A percentile compares a stretch with the other conserved stretches of the same genome.
phyloP scores from a whole-genome alignment of 2,329 filamentous ascomycete genomes.

The Botryotinia narcissicola region DNA sequence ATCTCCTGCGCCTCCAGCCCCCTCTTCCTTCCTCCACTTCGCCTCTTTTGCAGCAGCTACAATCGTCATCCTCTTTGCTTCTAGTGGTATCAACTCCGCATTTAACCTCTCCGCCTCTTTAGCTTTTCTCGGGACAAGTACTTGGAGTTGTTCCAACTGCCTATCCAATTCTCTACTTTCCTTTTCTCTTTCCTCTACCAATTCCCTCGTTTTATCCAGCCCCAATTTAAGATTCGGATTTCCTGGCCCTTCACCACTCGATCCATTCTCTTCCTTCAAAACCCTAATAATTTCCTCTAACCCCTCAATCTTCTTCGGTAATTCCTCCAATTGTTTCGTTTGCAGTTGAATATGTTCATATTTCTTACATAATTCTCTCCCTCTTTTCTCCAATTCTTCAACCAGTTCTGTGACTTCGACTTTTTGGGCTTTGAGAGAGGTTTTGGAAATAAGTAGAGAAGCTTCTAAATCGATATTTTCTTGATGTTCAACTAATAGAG shows the following conservation, averaged over 20 bases:
- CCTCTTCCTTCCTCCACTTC: constrained; percentile 63
- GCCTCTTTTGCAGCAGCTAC: constrained; percentile 69
- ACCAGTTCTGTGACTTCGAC: constrained; percentile 73
- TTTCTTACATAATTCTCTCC: constrained; percentile 54
- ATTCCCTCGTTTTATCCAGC: constrained; percentile 53
- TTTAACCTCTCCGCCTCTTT: constrained; percentile 66
- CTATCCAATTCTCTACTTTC: constrained; percentile 58
- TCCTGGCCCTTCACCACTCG: constrained; percentile 39
- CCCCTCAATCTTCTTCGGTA: constrained; percentile 50
- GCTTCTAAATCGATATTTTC: constrained; percentile 79
- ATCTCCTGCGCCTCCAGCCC: constrained; percentile 64
- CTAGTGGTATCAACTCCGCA: constrained; percentile 65
- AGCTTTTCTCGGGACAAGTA: constrained; percentile 61
- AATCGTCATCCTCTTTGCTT: constrained; percentile 63
- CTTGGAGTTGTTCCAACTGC: constrained; percentile 61
- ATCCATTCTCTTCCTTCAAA: constrained; percentile 44
- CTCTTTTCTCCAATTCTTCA: constrained; percentile 64
- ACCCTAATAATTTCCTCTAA: constrained; percentile 50
- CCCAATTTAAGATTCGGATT: constrained; percentile 51
- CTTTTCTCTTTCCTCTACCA: constrained; percentile 51
- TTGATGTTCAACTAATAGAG: constrained; percentile 74
- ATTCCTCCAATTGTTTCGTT: constrained; percentile 48
- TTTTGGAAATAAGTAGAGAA: constrained; percentile 68
- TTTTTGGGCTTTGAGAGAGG: constrained; percentile 75
- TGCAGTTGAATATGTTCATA: constrained; percentile 53